phyloP scores from a whole-genome alignment of 495 filamentous ascomycete genomes.

The Penicillium verhagenii region DNA sequence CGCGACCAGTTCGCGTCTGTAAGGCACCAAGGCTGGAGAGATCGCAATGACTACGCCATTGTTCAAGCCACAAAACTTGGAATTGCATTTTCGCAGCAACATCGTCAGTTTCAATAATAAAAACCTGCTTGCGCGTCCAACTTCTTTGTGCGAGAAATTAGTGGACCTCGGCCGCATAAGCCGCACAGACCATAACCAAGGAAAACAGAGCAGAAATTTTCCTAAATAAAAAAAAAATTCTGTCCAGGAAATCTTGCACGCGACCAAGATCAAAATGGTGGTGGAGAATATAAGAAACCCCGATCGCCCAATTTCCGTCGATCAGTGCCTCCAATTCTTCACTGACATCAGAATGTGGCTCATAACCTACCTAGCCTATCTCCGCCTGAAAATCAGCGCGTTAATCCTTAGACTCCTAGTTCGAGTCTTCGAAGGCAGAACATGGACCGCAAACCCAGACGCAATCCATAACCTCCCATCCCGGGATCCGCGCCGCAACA shows the following conservation, averaged over 20 bases:
- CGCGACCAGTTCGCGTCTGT: not conserved
- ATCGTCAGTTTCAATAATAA: not conserved
- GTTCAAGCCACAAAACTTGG: too few species aligned
- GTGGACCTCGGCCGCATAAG: not conserved
- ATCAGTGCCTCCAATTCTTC: not conserved
- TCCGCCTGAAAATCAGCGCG: not conserved
- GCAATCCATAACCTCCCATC: conserved; percentile 2
- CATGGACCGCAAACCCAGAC: not conserved
- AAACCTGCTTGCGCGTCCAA: not conserved
- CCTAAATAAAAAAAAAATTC: not conserved
- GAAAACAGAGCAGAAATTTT: too few species aligned
- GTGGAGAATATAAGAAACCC: not conserved
- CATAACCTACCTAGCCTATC: not conserved
- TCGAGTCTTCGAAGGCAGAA: not conserved
- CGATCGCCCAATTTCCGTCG: not conserved
- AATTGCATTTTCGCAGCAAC: not conserved
- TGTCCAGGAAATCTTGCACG: not conserved
- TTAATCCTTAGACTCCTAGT: not conserved
- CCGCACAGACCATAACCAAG: not conserved
- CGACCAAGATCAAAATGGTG: not conserved
- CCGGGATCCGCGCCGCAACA: not conserved
- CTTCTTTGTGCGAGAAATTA: not conserved
- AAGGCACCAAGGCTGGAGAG: not conserved
- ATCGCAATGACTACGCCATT: too few species aligned
- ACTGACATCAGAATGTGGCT: not conserved